A percentile compares a stretch with the other conserved stretches of the same genome.
Conservation (phyloP, 441 rosid species). For the Croton setiger region DNA sequence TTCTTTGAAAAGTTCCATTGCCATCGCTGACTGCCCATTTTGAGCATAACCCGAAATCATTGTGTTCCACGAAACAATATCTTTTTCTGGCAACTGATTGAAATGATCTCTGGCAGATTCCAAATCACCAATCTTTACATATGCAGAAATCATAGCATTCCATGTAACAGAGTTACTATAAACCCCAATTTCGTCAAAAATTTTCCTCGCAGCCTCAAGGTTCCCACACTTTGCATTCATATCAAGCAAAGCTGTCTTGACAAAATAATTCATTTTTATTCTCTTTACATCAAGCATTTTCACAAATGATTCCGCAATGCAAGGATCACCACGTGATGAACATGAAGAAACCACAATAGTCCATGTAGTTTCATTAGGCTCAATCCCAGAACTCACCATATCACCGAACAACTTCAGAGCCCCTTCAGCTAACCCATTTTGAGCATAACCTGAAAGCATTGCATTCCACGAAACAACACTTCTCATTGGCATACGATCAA, state of each 20-base stretch:
- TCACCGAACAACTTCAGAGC: slow-evolving; percentile 41
- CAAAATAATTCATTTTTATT: slow-evolving; percentile 37
- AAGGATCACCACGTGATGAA: slow-evolving; percentile 34
- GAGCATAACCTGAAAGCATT: slow-evolving; percentile 50
- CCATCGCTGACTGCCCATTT: slow-evolving; percentile 42
- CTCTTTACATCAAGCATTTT: slow-evolving; percentile 22
- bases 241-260: slow-evolving; percentile 59
- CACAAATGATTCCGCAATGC: slow-evolving; percentile 34
- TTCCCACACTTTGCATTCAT: slow-evolving; percentile 82
- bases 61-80: slow-evolving; percentile 58
- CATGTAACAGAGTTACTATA: slow-evolving; percentile 36
- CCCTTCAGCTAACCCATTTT: slow-evolving; percentile 43
- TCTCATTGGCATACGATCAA: slow-evolving; percentile 42
- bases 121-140: slow-evolving; percentile 35
- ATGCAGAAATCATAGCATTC: slow-evolving; percentile 60
- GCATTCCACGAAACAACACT: slow-evolving; percentile 56
- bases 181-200: slow-evolving; percentile 40
- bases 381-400: slow-evolving; percentile 47
- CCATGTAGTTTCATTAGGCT: slow-evolving; percentile 51
- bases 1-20: slow-evolving; percentile 39
- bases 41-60: slow-evolving; percentile 56
- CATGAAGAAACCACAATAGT: slow-evolving; percentile 61
- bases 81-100: slow-evolving; percentile 45
- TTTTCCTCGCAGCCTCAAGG: slow-evolving; percentile 47
- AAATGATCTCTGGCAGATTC: slow-evolving; percentile 42